Evolutionary conservation across 2,329 filamentous ascomycete species (phyloP).

Genomic region (Biscogniauxia sp.): DNA sequence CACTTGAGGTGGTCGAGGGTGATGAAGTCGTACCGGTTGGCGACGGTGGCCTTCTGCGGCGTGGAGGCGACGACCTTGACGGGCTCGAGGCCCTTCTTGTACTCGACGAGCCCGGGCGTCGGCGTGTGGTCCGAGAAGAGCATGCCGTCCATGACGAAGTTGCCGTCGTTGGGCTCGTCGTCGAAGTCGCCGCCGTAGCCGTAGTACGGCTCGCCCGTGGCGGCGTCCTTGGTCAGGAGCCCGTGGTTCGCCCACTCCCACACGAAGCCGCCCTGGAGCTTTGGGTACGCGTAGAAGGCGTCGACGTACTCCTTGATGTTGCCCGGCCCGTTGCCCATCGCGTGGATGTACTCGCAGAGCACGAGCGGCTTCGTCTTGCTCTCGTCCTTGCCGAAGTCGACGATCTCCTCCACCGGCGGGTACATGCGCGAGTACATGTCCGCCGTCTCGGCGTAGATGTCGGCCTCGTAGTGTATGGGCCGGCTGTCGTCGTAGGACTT

Average conservation of each 20-base stretch:
- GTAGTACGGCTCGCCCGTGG: constrained; percentile 44
- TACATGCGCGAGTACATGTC: constrained; percentile 66
- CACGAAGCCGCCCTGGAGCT: constrained; percentile 61
- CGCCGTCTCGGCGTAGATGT: constrained; percentile 52
- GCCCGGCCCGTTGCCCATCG: constrained; percentile 69
- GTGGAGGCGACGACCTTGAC: constrained; percentile 41
- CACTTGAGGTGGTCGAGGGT: constrained; percentile 39
- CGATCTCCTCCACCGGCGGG: constrained; percentile 42
- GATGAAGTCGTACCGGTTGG: constrained; percentile 43
- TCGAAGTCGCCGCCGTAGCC: constrained; percentile 57
- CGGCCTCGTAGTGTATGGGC: constrained; percentile 61
- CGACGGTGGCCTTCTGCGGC: constrained; percentile 28
- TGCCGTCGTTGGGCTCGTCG: constrained; percentile 54
- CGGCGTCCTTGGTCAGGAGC: constrained; percentile 41
- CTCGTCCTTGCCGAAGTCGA: constrained; percentile 36
- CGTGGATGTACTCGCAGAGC: constrained; percentile 49
- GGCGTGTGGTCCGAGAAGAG: constrained; percentile 46
- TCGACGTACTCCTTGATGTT: constrained; percentile 64
- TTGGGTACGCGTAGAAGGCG: constrained; percentile 55
- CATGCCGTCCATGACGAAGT: constrained; percentile 53
- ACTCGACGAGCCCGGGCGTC: constrained; percentile 41
- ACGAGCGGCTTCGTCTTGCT: constrained; percentile 50
- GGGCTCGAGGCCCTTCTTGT: constrained; percentile 48
- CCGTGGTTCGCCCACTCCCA: constrained; percentile 60
- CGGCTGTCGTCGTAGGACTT: constrained; percentile 54